Conservation (phyloP, 2,329 filamentous ascomycete species). For the Didymella segeticola region DNA sequence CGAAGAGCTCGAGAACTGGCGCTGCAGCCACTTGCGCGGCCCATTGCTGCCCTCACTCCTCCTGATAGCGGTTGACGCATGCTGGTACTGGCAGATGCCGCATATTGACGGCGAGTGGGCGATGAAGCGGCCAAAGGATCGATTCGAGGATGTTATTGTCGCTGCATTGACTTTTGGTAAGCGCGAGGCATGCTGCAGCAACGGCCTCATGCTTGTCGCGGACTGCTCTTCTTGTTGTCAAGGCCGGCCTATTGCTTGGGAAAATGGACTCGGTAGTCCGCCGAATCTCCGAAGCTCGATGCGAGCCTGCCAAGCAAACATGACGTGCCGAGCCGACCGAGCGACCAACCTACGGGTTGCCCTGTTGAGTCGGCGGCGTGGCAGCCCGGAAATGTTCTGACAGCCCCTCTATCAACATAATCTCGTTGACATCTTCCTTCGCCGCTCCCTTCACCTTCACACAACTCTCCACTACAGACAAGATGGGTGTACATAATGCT, state of each 20-base stretch:
- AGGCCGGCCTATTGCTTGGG: conserved; percentile 20
- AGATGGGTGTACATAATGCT: conserved; percentile 45
- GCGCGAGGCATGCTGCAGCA: conserved; percentile 51
- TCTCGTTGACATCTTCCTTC: background rate
- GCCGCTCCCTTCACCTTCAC: conserved; percentile 5
- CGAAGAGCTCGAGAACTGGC: conserved; percentile 29
- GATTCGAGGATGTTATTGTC: conserved; percentile 20
- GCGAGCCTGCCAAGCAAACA: conserved; percentile 37
- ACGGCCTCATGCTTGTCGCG: conserved; percentile 47
- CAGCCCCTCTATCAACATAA: conserved; percentile 16
- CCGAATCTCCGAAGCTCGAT: conserved; percentile 19
- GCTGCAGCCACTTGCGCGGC: conserved; percentile 13
- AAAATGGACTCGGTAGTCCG: conserved; percentile 27
- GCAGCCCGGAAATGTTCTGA: background rate
- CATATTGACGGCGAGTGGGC: conserved; percentile 31
- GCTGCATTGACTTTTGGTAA: conserved; percentile 32
- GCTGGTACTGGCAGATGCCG: conserved; percentile 40
- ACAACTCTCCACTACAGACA: conserved; percentile 15
- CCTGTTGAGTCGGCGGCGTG: conserved; percentile 2
- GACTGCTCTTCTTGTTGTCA: conserved; percentile 26
- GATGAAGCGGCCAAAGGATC: conserved; percentile 17
- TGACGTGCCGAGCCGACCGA: conserved; percentile 22
- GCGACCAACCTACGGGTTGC: conserved; percentile 4
- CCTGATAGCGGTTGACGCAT: conserved; percentile 24
- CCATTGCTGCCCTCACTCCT: background rate